Conservation (phyloP, 2,329 filamentous ascomycete genomes). For the Xylariomycetidae sp. region DNA sequence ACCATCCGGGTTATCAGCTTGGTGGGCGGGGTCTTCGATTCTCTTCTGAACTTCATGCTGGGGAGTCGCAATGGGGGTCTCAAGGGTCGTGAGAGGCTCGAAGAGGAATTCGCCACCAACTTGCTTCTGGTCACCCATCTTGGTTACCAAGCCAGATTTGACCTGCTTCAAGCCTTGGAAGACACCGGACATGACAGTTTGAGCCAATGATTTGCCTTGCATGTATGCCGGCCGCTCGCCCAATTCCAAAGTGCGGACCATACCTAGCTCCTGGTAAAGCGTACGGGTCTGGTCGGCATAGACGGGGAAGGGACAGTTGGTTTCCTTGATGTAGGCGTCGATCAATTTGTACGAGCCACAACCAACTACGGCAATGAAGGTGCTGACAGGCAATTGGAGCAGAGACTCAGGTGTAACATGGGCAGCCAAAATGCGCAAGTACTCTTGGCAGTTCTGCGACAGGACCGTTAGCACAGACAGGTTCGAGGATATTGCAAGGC, state of each 20-base stretch:
- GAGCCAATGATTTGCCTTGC: slow-evolving; percentile 44
- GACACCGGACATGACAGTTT: slow-evolving; percentile 46
- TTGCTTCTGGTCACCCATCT: slow-evolving; percentile 62
- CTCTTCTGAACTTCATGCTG: slow-evolving; percentile 14
- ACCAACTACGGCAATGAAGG: slow-evolving; percentile 65
- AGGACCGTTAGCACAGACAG: too few species aligned
- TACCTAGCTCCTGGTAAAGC: slow-evolving; percentile 63
- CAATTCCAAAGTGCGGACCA: slow-evolving; percentile 59
- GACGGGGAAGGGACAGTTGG: slow-evolving; percentile 65
- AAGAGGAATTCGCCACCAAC: slow-evolving; percentile 79
- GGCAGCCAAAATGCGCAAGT: slow-evolving; percentile 57
- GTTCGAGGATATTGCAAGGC: too few species aligned
- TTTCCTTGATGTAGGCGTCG: slow-evolving; percentile 57
- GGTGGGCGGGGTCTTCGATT: background rate
- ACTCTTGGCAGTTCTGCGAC: slow-evolving; percentile 69
- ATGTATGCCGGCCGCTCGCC: slow-evolving; percentile 62
- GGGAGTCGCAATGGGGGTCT: slow-evolving; percentile 42
- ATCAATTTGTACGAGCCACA: slow-evolving; percentile 68
- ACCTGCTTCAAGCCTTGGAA: slow-evolving; percentile 57
- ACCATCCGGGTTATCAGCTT: background rate
- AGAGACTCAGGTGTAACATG: slow-evolving; percentile 50
- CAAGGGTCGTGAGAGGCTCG: slow-evolving; percentile 43
- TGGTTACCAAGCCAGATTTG: slow-evolving; percentile 52
- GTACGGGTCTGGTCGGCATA: slow-evolving; percentile 69
- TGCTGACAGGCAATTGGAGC: slow-evolving; percentile 47